Evolutionary conservation across 2,329 filamentous ascomycete species (phyloP), one percentile per base, ranked within the genome.

Genomic region (Elsinoe fawcettii): DNA sequence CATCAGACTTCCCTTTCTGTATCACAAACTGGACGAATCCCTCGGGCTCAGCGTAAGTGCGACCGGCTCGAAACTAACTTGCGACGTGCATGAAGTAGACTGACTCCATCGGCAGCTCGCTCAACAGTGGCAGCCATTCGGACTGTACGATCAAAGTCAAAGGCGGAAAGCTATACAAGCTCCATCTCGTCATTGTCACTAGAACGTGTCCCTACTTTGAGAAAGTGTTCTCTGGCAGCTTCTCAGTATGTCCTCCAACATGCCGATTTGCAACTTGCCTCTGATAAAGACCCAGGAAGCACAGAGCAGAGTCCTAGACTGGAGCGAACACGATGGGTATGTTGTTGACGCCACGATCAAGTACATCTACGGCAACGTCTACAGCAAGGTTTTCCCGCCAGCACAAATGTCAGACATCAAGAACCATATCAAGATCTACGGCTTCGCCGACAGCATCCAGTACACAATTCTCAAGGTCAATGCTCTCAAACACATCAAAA

Each of bases 191-290:
- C 22, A 34, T 56, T 12, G n/a, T 56, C 3, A 16, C 39, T 11
- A 44, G 18, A 8, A 22, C 53, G 5, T 56, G 20, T 12, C 36
- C 20, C 3, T 56, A 46, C 39, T 56, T 56, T 22, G 25, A 56
- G n/a, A 56, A 56, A 39, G 53, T 22, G 9, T 46, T 56, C 37
- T 44, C 14, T 18, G 53, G 53, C 25, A 16, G 27, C 22, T 56
- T 56, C 18, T 20, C 43, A 39, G 53, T 56, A 18, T 2, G 37
- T n/a, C n/a, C n/a, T n/a, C n/a, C n/a, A n/a, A n/a, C 7, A 4
- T 5, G 11, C 18, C 16, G 18, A 47, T 47, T n/a, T 14, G 11
- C 3, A 3, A 47, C 9, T 5, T 30, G 27, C 34, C 34, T 37
- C 34, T n/a, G 34, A 37, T 4, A 37, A 9, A 16, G 5, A 14